Percentiles rank a stretch among this genome's conserved stretches.
These are phyloP conservation scores for Amylostereum areolatum DNA, from an alignment of 1,284 basidiomycete species.

Conservation along the genomic window DNA sequence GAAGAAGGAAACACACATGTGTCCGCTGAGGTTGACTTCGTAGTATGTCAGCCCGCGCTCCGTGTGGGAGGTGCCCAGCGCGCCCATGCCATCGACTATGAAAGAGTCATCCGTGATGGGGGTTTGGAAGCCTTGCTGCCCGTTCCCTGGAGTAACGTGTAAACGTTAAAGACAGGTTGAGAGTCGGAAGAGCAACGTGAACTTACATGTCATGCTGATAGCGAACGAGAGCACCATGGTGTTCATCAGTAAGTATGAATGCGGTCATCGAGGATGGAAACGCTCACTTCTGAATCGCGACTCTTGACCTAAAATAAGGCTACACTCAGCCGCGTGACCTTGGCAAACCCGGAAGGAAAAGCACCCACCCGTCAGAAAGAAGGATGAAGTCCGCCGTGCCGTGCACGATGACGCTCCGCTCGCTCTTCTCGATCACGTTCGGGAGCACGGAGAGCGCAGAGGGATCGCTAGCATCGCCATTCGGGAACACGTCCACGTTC, in stretches of 20 bases:
- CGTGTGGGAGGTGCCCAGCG: slow-evolving; percentile 55
- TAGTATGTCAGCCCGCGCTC: slow-evolving; percentile 65
- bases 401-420: slow-evolving; percentile 64
- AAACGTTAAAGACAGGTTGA: no score
- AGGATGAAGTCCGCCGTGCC: slow-evolving; percentile 68
- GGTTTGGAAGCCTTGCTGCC: slow-evolving; percentile 66
- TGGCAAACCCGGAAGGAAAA: no score
- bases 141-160: slow-evolving; percentile 44
- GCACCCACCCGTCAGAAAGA: slow-evolving; percentile 60
- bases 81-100: slow-evolving; percentile 62
- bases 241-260: no score
- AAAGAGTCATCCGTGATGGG: slow-evolving; percentile 62
- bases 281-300: slow-evolving; percentile 65
- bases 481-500: slow-evolving; percentile 49
- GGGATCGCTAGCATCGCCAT: slow-evolving; percentile 52
- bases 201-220: not conserved
- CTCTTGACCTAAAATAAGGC: no score
- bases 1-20: slow-evolving; percentile 45
- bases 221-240: not conserved
- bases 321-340: no score
- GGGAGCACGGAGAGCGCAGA: slow-evolving; percentile 59
- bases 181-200: not conserved
- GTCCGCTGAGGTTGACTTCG: slow-evolving; percentile 62
- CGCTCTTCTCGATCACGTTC: slow-evolving; percentile 67
- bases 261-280: no score